Evolutionary conservation across 257 asterid genomes (phyloP).

Genomic region (Capsicum pubescens): DNA sequence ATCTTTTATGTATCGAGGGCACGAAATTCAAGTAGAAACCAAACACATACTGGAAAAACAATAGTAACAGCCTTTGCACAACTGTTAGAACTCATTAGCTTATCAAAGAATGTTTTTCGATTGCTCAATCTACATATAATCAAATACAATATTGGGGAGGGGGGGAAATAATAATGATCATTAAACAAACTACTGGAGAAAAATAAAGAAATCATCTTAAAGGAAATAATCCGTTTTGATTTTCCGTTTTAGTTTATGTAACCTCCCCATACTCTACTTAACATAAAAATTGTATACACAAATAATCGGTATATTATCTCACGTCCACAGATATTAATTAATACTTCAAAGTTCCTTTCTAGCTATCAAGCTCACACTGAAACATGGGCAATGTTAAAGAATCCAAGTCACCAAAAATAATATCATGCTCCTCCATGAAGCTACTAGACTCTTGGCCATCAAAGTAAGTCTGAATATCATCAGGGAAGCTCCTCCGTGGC

Average conservation of each 20-base stretch:
- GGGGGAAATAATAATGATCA: neutral
- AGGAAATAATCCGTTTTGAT: conserved; percentile 15
- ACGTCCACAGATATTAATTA: neutral
- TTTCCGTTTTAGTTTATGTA: neutral
- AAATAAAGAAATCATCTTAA: conserved; percentile 12
- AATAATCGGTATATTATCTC: neutral
- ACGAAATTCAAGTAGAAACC: neutral
- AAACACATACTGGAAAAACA: neutral
- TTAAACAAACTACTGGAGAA: neutral
- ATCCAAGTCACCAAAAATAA: conserved; percentile 62
- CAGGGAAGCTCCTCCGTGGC: conserved; percentile 81
- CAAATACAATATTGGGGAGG: conserved; percentile 19
- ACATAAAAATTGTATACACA: conserved; percentile 17
- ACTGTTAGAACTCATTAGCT: neutral
- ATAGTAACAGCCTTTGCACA: neutral
- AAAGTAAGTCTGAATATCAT: conserved; percentile 88
- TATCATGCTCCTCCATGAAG: conserved; percentile 66
- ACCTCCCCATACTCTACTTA: neutral
- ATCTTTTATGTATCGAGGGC: neutral
- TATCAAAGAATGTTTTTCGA: conserved; percentile 16
- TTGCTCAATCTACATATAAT: conserved; percentile 29
- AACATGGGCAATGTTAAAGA: conserved; percentile 62
- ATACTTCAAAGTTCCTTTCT: neutral
- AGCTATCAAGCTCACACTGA: conserved; percentile 60
- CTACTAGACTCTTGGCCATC: conserved; percentile 72